Percentiles rank a stretch among this genome's conserved stretches.
These are phyloP conservation scores for Fusarium guadeloupense DNA, from an alignment of 2,329 filamentous ascomycete genomes.

Conservation along the genomic window DNA sequence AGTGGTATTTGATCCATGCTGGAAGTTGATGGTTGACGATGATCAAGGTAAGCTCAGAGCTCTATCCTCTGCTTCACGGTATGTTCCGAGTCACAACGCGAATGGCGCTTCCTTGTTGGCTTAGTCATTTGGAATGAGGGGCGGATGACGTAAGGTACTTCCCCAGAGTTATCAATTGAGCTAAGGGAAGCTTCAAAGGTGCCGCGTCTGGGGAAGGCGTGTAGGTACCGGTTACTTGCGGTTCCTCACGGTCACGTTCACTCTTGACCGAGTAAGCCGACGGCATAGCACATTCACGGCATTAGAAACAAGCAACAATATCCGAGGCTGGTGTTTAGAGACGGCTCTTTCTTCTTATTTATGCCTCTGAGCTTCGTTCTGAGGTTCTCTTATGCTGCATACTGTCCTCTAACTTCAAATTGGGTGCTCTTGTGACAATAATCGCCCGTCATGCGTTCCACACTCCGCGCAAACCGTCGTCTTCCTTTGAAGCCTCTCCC, in stretches of 20 bases:
- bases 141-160: slow-evolving; percentile 42
- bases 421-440: slow-evolving; percentile 17
- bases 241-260: slow-evolving; percentile 46
- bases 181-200: slow-evolving; percentile 3
- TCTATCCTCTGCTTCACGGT: slow-evolving; percentile 10
- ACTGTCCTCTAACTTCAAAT: slow-evolving; percentile 15
- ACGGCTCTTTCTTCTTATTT: slow-evolving; percentile 18
- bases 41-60: slow-evolving; percentile 11
- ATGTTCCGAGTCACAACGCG: slow-evolving; percentile 28
- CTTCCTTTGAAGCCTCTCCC: slow-evolving; percentile 57
- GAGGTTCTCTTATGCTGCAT: slow-evolving; percentile 17
- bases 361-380: slow-evolving; percentile 10
- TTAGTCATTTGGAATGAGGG: slow-evolving; percentile 22
- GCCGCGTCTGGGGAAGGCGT: slow-evolving; percentile 41
- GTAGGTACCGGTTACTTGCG: slow-evolving; percentile 46
- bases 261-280: slow-evolving; percentile 36
- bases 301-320: slow-evolving; percentile 30
- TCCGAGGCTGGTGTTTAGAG: slow-evolving; percentile 8
- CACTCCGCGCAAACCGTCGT: slow-evolving; percentile 60
- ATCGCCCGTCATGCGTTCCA: slow-evolving; percentile 60
- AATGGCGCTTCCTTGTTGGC: slow-evolving; percentile 9
- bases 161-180: slow-evolving; percentile 21
- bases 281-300: slow-evolving; percentile 43
- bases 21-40: slow-evolving; percentile 23
- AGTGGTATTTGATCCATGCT: slow-evolving; percentile 72